Percentiles rank a stretch among this genome's conserved stretches.
Conservation (phyloP, 768 basidiomycete species). For the Phylloporus sp. region DNA sequence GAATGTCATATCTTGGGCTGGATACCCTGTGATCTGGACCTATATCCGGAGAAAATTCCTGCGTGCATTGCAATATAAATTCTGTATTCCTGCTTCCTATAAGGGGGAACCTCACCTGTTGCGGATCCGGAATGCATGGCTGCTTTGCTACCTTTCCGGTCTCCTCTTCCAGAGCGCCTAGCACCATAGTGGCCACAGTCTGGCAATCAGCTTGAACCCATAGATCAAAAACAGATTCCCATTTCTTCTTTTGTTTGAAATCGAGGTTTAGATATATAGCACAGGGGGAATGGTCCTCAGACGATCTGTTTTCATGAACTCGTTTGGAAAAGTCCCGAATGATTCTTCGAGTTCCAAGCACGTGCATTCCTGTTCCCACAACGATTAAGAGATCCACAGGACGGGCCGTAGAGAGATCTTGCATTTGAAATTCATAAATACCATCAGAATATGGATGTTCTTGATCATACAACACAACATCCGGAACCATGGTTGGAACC, state of each 20-base stretch:
- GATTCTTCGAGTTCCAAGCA: constrained; percentile 11
- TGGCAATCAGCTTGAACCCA: constrained; percentile 12
- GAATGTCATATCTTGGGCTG: background rate
- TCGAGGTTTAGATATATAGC: constrained; percentile 7
- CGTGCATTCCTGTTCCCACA: constrained; percentile 12
- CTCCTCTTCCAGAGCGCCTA: background rate
- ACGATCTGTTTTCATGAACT: background rate
- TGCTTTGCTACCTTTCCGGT: background rate
- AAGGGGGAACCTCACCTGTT: background rate
- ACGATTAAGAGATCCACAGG: constrained; percentile 5
- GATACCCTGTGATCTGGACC: background rate
- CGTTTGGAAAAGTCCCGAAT: background rate
- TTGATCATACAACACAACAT: constrained; percentile 11
- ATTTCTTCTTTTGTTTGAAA: constrained; percentile 3
- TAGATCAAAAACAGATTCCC: constrained; percentile 2
- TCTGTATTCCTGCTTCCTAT: background rate
- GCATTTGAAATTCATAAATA: background rate
- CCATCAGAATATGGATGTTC: constrained; percentile 1
- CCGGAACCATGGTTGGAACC: constrained; percentile 5
- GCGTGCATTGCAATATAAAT: background rate
- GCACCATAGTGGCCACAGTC: background rate
- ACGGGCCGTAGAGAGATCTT: background rate
- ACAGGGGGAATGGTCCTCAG: background rate
- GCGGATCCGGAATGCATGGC: background rate
- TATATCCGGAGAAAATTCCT: background rate